Percentiles rank a stretch among this genome's conserved stretches.
phyloP scores from a whole-genome alignment of 768 basidiomycete species.

The Porphyrellus cyaneotinctus region DNA sequence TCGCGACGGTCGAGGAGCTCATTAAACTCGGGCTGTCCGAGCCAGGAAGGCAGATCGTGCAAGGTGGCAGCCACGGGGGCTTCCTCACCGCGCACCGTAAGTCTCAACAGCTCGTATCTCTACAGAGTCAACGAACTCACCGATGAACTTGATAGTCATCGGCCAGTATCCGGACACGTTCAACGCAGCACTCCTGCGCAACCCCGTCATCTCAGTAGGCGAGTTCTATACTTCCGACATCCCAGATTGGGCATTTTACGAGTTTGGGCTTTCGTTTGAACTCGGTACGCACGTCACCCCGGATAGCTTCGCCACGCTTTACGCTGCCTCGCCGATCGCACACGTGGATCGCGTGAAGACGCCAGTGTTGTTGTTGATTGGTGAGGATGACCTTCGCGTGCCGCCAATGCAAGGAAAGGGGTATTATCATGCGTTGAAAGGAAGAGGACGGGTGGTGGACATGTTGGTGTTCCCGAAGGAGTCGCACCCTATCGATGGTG shows the following conservation, averaged over 20 bases:
- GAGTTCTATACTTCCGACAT: slow-evolving; percentile 59
- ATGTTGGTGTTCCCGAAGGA: slow-evolving; percentile 61
- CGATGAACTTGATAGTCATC: slow-evolving; percentile 41
- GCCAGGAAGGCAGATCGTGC: slow-evolving; percentile 49
- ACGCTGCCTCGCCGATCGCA: slow-evolving; percentile 52
- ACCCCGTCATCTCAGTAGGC: slow-evolving; percentile 64
- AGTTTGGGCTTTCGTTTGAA: slow-evolving; percentile 35
- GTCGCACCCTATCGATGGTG: slow-evolving; percentile 59
- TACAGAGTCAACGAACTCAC: not conserved
- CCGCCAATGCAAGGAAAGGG: slow-evolving; percentile 57
- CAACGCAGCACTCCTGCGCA: slow-evolving; percentile 58
- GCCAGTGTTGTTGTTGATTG: slow-evolving; percentile 57
- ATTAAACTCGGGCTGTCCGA: slow-evolving; percentile 46
- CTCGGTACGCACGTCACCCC: slow-evolving; percentile 40
- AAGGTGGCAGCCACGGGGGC: slow-evolving; percentile 71
- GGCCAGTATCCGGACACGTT: slow-evolving; percentile 60
- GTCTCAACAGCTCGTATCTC: slow-evolving; percentile 17
- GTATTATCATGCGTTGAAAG: slow-evolving; percentile 66
- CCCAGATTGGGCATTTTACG: slow-evolving; percentile 59
- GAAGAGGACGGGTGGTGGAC: slow-evolving; percentile 41
- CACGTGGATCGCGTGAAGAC: slow-evolving; percentile 47
- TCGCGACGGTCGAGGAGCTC: slow-evolving; percentile 50
- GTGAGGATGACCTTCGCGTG: slow-evolving; percentile 58
- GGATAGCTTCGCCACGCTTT: slow-evolving; percentile 41
- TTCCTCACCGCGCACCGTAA: slow-evolving; percentile 57